Base-by-base conservation (phyloP, 768 basidiomycete genomes). In the Rubroboletus satanas region DNA sequence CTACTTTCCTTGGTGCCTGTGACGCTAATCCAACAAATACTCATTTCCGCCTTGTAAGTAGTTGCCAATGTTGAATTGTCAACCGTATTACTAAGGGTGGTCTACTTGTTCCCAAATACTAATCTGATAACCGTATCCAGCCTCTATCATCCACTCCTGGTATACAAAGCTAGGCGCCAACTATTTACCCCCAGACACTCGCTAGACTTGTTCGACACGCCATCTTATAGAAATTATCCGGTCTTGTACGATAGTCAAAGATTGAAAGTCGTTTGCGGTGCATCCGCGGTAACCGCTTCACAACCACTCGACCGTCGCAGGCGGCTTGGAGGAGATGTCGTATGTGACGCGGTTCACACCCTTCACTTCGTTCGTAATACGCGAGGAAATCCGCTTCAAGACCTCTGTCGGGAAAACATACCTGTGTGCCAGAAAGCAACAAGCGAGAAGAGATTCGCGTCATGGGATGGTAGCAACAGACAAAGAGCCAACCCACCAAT, bases 341-440 rank as follows among this genome's bases (percentile, higher is more conserved):
- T 92, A 93, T 9, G 93, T 93, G 39, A 98, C 90, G 38, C 95
- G 85, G 75, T 98, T 98, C 69, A 98, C 85, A n/a, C 97, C 97
- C 58, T 80, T 77, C 8, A 97, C 96, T 72, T 99, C 97, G 71
- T 98, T 99, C 36, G 97, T 99, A 60, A 99, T 98, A 53, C 97
- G 82, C 45, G 92, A 94, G 21, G 95, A 98, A 65, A 99, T 93
- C 62, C 87, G 85, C 58, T 88, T 85, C 55, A 99, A 74, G 11
- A 98, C 84, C 41, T 88, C 87, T 15, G 93, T 76, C 28, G 96
- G 95, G 81, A 98, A 99, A n/a, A 90, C 85, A 75, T 90, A 98
- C 90, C 90, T 92, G 60, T 18, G 12, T n/a, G 45, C 62, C 44
- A 33, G 1, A 33, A 15, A 38, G 15, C 42, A 11, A 41, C 51